phyloP scores from a whole-genome alignment of 345 rosid genomes.

The Bruguiera parviflora region DNA sequence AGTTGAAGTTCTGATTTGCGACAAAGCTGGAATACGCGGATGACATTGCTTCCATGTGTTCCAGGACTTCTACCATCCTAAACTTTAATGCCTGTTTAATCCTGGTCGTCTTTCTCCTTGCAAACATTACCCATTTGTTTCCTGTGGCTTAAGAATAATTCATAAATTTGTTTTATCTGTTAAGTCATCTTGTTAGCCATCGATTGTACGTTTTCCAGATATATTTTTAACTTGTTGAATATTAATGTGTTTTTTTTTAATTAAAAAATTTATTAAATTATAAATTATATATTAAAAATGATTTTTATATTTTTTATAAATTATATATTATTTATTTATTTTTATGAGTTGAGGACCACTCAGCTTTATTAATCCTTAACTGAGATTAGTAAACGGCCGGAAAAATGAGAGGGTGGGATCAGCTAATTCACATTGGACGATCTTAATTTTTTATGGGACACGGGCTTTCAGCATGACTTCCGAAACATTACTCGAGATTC shows the following conservation, averaged over 20 bases:
- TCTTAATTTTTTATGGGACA: too few species aligned
- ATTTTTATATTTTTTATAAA: too few species aligned
- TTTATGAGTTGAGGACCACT: too few species aligned
- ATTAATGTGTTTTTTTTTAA: neutral
- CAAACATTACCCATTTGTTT: conserved; percentile 28
- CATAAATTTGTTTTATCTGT: conserved; percentile 10
- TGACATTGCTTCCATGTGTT: conserved; percentile 11
- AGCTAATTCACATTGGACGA: too few species aligned
- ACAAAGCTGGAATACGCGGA: conserved; percentile 12
- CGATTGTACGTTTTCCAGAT: conserved; percentile 4
- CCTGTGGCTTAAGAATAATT: conserved; percentile 39
- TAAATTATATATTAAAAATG: too few species aligned
- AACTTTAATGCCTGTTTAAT: conserved; percentile 7
- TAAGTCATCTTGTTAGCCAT: conserved; percentile 12
- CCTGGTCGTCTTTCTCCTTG: conserved; percentile 20
- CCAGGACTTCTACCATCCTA: conserved; percentile 3
- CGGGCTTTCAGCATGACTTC: too few species aligned
- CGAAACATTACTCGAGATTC: too few species aligned
- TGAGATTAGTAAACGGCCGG: too few species aligned
- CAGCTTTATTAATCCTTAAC: too few species aligned
- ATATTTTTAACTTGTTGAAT: neutral
- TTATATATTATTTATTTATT: too few species aligned
- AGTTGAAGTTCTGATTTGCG: conserved; percentile 14
- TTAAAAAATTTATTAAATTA: too few species aligned
- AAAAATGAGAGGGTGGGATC: too few species aligned